Evolutionary conservation across 202 grass and related monocot genomes (phyloP), one percentile per base, ranked within the genome.

Genomic region (Digitaria exilis): DNA sequence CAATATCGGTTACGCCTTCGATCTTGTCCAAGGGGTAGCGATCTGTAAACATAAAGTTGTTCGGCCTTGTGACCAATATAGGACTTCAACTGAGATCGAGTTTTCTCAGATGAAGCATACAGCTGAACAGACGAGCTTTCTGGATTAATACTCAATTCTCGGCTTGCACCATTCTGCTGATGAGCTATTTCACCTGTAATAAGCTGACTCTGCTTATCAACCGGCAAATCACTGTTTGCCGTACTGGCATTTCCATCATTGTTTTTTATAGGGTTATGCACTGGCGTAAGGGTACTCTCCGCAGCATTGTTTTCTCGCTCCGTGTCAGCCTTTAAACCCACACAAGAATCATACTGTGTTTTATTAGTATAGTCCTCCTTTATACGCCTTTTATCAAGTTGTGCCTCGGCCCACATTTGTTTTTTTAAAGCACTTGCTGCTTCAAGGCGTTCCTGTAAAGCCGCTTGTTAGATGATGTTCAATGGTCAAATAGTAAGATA

Each of bases 331-430:
- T 86, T 94, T n/a, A 71, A 58, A 81, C 48, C 66, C 19, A 31
- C 10, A 15, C 29, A 85, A 88, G 87, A 83, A 78, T 80, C 78
- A 70, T 68, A 87, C 42, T 96, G 91, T 29, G 51, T 48, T 85
- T 79, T 94, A 60, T 65, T 84, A 64, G 83, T 58, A 84, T 83
- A 90, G 25, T 96, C 96, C 55, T 99, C 96, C 79, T 57, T 94
- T 55, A 69, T 79, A 90, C 96, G 93, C 60, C 87, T 96, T 87
- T 90, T 99, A 75, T 99, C 96, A 63, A 92, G 91, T 51, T 99
- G 96, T 86, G 91, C 93, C 39, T 99, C 96, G 15, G 89, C 91
- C 96, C 93, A 99, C 96, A 99, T 99, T 80, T 96, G 96, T 45
- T 99, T 99, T 77, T 96, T 99, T 32, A 99, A 88, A 76, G 91